A percentile compares a stretch with the other conserved stretches of the same genome.
These are phyloP conservation scores for Aspergillus calidoustus DNA, from an alignment of 2,329 filamentous ascomycete species.

Conservation along the genomic window DNA sequence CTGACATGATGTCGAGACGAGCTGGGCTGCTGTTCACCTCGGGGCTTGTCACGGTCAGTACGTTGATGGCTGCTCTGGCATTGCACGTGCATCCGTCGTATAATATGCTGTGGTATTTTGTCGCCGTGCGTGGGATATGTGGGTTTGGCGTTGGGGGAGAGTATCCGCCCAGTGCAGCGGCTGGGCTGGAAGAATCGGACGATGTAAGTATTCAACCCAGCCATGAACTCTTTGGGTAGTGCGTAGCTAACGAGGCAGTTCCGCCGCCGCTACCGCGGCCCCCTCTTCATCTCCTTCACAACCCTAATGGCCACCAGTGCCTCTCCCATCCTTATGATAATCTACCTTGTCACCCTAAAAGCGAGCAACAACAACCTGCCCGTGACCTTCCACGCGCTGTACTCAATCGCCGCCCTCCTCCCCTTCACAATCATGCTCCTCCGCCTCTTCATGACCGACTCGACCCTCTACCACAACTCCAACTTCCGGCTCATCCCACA, in stretches of 20 bases:
- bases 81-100: constrained; percentile 40
- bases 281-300: constrained; percentile 41
- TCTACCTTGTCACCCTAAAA: constrained; percentile 42
- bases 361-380: constrained; percentile 41
- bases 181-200: constrained; percentile 42
- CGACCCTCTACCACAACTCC: constrained; percentile 36
- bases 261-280: constrained; percentile 34
- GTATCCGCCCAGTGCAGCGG: constrained; percentile 44
- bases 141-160: constrained; percentile 46
- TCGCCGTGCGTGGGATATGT: constrained; percentile 42
- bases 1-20: constrained; percentile 35
- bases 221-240: neutral
- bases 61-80: constrained; percentile 43
- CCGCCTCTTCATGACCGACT: constrained; percentile 42
- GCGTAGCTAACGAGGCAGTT: constrained; percentile 20
- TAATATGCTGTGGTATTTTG: constrained; percentile 46
- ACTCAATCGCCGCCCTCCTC: constrained; percentile 39
- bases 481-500: constrained; percentile 35
- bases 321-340: constrained; percentile 40
- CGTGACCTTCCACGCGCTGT: constrained; percentile 35
- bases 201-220: constrained; percentile 24
- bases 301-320: constrained; percentile 43
- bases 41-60: constrained; percentile 32
- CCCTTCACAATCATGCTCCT: constrained; percentile 38
- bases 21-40: constrained; percentile 36